Percentiles rank a stretch among this genome's conserved stretches.
Evolutionary conservation across 805 yeast genomes (phyloP).

Genomic region (Barnettozyma wickerhamii): DNA sequence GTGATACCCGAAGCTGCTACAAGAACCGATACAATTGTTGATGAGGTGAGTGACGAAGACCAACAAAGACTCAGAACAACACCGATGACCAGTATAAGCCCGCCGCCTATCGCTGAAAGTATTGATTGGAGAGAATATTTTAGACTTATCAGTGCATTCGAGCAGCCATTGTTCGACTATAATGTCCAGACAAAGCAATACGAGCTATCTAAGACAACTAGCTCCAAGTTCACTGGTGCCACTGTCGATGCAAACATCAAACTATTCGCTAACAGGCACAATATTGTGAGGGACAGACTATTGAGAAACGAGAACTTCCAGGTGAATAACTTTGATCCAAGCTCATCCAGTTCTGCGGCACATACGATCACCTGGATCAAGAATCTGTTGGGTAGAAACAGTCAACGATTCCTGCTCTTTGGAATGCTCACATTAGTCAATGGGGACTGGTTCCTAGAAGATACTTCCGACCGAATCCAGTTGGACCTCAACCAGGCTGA

Average conservation of each 20-base stretch:
- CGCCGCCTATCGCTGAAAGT: slow-evolving; percentile 23
- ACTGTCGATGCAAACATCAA: slow-evolving; percentile 30
- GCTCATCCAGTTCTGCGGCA: slow-evolving; percentile 26
- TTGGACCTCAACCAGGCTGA: slow-evolving; percentile 59
- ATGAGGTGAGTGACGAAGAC: slow-evolving; percentile 17
- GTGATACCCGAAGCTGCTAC: not conserved
- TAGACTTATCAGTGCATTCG: slow-evolving; percentile 55
- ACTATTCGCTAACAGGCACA: slow-evolving; percentile 50
- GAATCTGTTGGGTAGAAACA: slow-evolving; percentile 82
- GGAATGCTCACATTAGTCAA: slow-evolving; percentile 67
- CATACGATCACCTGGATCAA: slow-evolving; percentile 64
- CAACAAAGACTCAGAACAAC: slow-evolving; percentile 10
- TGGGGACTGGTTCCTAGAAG: slow-evolving; percentile 77
- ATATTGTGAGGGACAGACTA: slow-evolving; percentile 64
- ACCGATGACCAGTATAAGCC: slow-evolving; percentile 25
- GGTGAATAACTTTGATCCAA: slow-evolving; percentile 29
- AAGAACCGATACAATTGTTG: slow-evolving; percentile 12
- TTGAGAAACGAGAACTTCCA: slow-evolving; percentile 75
- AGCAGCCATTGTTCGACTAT: slow-evolving; percentile 62
- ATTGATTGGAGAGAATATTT: slow-evolving; percentile 74
- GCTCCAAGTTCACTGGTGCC: slow-evolving; percentile 25
- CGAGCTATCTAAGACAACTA: slow-evolving; percentile 28
- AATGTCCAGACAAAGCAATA: slow-evolving; percentile 62
- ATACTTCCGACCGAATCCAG: slow-evolving; percentile 63
- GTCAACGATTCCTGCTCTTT: slow-evolving; percentile 66